phyloP scores from a whole-genome alignment of 768 basidiomycete genomes.

The Russula sp. region DNA sequence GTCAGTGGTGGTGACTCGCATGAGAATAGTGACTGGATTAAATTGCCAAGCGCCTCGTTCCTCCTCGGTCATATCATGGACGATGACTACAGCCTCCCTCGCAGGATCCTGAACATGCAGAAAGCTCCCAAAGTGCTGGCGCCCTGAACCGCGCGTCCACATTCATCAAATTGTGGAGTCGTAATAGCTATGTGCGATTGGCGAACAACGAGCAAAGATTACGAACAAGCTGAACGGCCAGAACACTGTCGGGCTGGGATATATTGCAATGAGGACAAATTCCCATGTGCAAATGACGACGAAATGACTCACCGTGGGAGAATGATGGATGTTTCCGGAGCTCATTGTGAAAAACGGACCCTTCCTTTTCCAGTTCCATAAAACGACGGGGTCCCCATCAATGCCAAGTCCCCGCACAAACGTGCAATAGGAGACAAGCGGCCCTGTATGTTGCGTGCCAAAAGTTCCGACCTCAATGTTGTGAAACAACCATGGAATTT shows the following conservation, averaged over 20 bases:
- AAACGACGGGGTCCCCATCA: constrained; percentile 29
- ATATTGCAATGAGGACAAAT: neutral
- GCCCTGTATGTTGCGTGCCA: constrained; percentile 12
- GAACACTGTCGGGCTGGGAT: constrained; percentile 26
- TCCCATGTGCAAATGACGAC: neutral
- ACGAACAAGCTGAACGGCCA: constrained; percentile 35
- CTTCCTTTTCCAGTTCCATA: constrained; percentile 29
- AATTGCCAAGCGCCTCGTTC: constrained; percentile 35
- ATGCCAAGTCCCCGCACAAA: constrained; percentile 27
- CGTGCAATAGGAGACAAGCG: constrained; percentile 22
- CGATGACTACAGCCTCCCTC: constrained; percentile 34
- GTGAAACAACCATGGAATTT: constrained; percentile 37
- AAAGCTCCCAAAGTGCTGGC: constrained; percentile 23
- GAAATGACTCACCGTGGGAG: constrained; percentile 27
- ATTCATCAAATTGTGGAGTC: constrained; percentile 28
- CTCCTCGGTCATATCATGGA: constrained; percentile 28
- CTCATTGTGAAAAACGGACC: constrained; percentile 26
- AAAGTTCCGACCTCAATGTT: constrained; percentile 12
- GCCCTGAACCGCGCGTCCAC: constrained; percentile 17
- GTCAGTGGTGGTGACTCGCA: constrained; percentile 32
- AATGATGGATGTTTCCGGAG: constrained; percentile 22
- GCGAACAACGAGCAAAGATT: constrained; percentile 35
- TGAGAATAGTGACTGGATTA: constrained; percentile 37
- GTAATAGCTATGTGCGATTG: constrained; percentile 33
- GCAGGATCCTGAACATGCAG: constrained; percentile 32